These are phyloP conservation scores for Penicillium sp. DNA, from an alignment of 2,329 filamentous ascomycete species.

Conservation along the genomic window DNA sequence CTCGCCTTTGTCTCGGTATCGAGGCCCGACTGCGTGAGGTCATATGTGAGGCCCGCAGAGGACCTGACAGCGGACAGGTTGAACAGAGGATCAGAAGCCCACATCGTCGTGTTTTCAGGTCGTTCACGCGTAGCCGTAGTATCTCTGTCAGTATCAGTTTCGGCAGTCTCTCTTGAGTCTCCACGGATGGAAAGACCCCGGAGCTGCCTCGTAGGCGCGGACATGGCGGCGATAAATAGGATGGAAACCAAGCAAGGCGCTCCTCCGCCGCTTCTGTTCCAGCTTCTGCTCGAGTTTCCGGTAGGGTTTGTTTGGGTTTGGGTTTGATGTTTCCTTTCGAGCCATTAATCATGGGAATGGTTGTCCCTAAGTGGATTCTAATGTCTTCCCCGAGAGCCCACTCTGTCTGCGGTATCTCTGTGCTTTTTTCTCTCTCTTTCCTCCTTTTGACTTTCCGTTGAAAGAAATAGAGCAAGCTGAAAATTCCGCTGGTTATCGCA, in stretches of 20 bases:
- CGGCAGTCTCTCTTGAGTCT: constrained; percentile 37
- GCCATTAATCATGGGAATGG: neutral
- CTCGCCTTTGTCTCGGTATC: constrained; percentile 37
- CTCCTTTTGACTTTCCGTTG: neutral
- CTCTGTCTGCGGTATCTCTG: neutral
- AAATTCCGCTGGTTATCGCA: neutral
- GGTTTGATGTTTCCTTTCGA: neutral
- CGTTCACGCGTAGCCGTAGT: neutral
- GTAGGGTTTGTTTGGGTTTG: neutral
- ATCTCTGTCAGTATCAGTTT: constrained; percentile 27
- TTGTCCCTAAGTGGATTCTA: neutral
- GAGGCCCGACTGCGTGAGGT: constrained; percentile 32
- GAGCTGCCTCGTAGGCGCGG: constrained; percentile 46
- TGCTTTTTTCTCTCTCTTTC: neutral
- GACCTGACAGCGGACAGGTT: constrained; percentile 32
- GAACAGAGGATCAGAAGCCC: constrained; percentile 9
- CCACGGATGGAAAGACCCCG: constrained; percentile 44
- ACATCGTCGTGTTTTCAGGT: neutral
- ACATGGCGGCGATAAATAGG: constrained; percentile 37
- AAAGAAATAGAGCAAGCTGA: neutral
- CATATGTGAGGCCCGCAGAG: constrained; percentile 42
- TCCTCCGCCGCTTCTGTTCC: neutral
- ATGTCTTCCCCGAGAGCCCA: neutral
- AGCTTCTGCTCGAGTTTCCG: neutral
- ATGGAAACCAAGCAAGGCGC: neutral